Evolutionary conservation across 2,329 filamentous ascomycete species (phyloP).

Genomic region (Aureobasidium sp.): DNA sequence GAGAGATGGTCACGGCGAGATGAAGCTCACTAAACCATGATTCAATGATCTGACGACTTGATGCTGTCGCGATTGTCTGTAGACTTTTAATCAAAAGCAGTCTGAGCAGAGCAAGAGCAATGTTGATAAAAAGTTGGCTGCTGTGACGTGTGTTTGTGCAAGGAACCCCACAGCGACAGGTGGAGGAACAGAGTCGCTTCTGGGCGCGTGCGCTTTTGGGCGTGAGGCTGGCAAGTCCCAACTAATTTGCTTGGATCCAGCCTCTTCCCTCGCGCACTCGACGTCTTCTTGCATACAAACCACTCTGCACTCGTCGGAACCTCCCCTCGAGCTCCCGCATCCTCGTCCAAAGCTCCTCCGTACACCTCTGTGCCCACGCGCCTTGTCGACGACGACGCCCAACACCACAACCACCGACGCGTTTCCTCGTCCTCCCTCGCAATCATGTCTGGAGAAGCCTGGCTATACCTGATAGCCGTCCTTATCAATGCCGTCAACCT

Average conservation of each 20-base stretch:
- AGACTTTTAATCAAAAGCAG: neutral
- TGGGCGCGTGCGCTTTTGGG: slow-evolving; percentile 5
- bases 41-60: neutral
- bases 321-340: neutral
- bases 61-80: neutral
- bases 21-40: neutral
- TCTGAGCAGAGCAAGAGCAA: neutral
- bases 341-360: neutral
- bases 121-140: neutral
- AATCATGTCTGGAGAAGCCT: slow-evolving; percentile 35
- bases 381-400: neutral
- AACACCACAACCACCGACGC: slow-evolving; percentile 5
- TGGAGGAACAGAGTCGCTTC: neutral
- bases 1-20: neutral
- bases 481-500: slow-evolving; percentile 99
- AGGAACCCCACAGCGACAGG: neutral
- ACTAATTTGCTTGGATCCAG: slow-evolving; percentile 3
- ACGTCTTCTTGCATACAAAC: neutral
- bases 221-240: slow-evolving; percentile 5
- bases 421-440: neutral
- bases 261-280: neutral
- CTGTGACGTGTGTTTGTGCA: neutral
- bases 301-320: neutral
- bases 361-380: neutral
- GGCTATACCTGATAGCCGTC: slow-evolving; percentile 92